Evolutionary conservation across 73 alveolate genomes (phyloP).

Genomic region (Symbiodinium natans): DNA sequence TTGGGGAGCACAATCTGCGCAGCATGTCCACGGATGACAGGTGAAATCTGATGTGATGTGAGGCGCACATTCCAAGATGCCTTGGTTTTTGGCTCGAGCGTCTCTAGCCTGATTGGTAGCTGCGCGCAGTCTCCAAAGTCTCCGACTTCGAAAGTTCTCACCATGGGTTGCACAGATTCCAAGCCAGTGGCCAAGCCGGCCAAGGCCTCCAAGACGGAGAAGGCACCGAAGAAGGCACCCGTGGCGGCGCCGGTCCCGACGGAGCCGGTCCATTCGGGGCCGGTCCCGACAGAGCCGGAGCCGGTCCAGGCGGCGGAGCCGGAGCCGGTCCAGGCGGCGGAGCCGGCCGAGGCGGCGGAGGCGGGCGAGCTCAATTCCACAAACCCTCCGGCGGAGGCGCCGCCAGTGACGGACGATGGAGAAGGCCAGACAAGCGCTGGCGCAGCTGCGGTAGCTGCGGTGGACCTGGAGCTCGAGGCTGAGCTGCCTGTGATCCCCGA

Average conservation of each 20-base stretch:
- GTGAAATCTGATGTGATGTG: no score
- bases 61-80: no score
- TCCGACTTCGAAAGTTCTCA: no score
- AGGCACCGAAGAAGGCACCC: neutral
- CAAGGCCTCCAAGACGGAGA: neutral
- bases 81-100: no score
- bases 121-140: neutral
- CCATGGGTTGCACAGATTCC: conserved; percentile 84
- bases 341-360: neutral
- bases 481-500: conserved; percentile 16
- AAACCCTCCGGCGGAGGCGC: neutral
- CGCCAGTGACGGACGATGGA: conserved; percentile 15
- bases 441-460: neutral
- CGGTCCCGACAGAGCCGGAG: conserved; percentile 26
- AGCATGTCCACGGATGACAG: no score
- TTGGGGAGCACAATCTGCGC: no score
- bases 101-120: neutral
- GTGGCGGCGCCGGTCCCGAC: neutral
- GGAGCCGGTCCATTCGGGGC: neutral
- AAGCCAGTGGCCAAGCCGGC: conserved; percentile 17
- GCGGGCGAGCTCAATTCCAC: neutral
- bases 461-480: conserved; percentile 14
- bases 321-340: neutral
- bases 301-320: neutral
- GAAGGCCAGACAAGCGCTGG: neutral